Evolutionary conservation across 768 basidiomycete genomes (phyloP), one percentile per base, ranked within the genome.

Genomic region (Suillus occidentalis): DNA sequence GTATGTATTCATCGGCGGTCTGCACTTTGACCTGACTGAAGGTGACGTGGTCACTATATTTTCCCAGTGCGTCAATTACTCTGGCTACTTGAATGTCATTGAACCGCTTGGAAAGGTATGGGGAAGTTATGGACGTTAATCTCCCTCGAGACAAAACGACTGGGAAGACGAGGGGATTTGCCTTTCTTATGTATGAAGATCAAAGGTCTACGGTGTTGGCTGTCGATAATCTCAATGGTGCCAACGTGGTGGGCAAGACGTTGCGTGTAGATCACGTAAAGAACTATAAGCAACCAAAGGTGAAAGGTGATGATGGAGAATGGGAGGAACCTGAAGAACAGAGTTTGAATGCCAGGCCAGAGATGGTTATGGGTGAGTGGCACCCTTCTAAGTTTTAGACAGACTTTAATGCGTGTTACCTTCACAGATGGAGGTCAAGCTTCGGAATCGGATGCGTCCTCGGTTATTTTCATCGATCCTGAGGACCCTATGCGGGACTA

Each of bases 401-500:
- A 39, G 25, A 31, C 28, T 59, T 42, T 39, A 22, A 56, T n/a
- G 64, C n/a, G n/a, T 53, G 20, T 49, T 16, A 66, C 63, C 66
- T 53, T 58, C 63, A 49, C 66, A 85, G 90, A 83, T 42, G 85
- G 80, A 25, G 84, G 75, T 49, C 83, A 75, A 1, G 84, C 75
- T 3, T 87, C 90, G 6, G 89, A 91, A 40, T 89, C 89, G 5
- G 89, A 90, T 2, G 88, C 80, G 18, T 84, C 85, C 3, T 84
- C 88, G 20, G 83, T 79, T 20, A 84, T 88, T 34, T 82, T 86
- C 10, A 91, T 97, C 63, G 96, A 99, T 75, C 93, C 92, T 1
- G 97, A 99, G 73, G 97, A 99, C 77, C 97, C 97, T 1, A 99
- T 99, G 97, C 87, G 90, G 36, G 96, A 95, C 66, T 99, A 93